These are phyloP conservation scores for Coemansia sp. DNA, from an alignment of 192 early-diverging fungal genomes.

Conservation along the genomic window DNA sequence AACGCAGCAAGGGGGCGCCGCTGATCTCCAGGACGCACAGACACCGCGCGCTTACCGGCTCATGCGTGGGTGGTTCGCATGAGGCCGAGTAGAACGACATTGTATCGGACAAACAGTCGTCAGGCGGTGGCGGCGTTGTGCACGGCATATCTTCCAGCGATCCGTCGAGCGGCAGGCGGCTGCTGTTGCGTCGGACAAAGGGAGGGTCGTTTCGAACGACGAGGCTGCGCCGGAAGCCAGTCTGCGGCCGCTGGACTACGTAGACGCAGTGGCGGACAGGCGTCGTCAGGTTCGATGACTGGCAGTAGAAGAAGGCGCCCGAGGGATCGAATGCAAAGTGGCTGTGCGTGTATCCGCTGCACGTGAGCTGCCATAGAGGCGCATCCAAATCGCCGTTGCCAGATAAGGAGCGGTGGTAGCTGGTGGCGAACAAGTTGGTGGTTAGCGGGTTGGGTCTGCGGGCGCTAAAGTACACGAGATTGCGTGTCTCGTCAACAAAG, in stretches of 20 bases:
- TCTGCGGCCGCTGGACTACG: neutral
- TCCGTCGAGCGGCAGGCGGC: too few species aligned
- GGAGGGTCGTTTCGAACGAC: too few species aligned
- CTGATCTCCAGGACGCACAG: constrained; percentile 11
- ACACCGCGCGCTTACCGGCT: neutral
- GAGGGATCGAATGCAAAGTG: constrained; percentile 17
- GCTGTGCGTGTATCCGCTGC: constrained; percentile 19
- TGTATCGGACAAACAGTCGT: neutral
- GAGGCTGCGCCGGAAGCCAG: too few species aligned
- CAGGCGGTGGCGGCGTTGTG: neutral
- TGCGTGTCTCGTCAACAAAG: constrained; percentile 17
- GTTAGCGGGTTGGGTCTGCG: constrained; percentile 21
- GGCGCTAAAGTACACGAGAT: constrained; percentile 20
- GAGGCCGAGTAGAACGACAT: constrained; percentile 5
- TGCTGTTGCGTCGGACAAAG: too few species aligned
- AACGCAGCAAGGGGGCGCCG: neutral
- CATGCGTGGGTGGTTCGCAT: neutral
- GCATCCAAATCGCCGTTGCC: neutral
- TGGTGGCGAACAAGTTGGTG: constrained; percentile 9
- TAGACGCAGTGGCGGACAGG: constrained; percentile 16
- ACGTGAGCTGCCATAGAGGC: constrained; percentile 10
- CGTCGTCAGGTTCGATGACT: constrained; percentile 26
- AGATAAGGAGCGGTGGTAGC: neutral
- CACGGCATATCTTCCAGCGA: neutral
- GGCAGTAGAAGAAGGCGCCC: constrained; percentile 16